Conservation (phyloP, 768 basidiomycete genomes). For the Termitomyces heimii region DNA sequence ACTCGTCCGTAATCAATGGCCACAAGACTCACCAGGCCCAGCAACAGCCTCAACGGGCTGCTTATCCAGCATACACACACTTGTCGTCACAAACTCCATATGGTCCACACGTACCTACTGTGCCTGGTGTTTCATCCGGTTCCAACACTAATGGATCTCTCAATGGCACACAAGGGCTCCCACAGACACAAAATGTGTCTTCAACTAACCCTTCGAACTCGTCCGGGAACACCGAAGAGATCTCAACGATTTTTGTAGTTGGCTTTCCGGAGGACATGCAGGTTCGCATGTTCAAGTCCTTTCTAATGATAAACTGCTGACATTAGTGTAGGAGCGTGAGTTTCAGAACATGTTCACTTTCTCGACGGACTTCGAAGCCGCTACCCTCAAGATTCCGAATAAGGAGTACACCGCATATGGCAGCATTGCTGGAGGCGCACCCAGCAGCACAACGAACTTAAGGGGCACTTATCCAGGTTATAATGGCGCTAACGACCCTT, state of each 20-base stretch:
- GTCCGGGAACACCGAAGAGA: conserved; percentile 64
- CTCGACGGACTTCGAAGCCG: conserved; percentile 92
- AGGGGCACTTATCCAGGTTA: conserved; percentile 20
- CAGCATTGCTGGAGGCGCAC: conserved; percentile 22
- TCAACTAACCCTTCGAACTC: conserved; percentile 20
- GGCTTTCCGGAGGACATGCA: conserved; percentile 99
- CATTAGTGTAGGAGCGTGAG: conserved; percentile 77
- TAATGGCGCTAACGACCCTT: conserved; percentile 68
- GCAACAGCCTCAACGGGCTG: conserved; percentile 24
- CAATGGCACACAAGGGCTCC: conserved; percentile 18
- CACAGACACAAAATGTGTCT: conserved; percentile 18
- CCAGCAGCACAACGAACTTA: conserved; percentile 11
- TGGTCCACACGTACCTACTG: conserved; percentile 57
- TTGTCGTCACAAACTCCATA: conserved; percentile 74
- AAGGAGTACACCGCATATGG: conserved; percentile 81
- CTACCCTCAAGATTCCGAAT: conserved; percentile 95
- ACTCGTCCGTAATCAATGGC: conserved; percentile 14
- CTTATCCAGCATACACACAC: conserved; percentile 29
- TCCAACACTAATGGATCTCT: conserved; percentile 13
- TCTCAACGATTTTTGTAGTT: conserved; percentile 96
- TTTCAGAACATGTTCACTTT: conserved; percentile 99
- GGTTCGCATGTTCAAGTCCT: conserved; percentile 39
- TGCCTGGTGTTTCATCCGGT: conserved; percentile 18
- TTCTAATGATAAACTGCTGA: conserved; percentile 11
- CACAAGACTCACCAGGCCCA: conserved; percentile 18